Evolutionary conservation across 495 filamentous ascomycete species (phyloP).

Genomic region (Hypoxylon crocopeplum): DNA sequence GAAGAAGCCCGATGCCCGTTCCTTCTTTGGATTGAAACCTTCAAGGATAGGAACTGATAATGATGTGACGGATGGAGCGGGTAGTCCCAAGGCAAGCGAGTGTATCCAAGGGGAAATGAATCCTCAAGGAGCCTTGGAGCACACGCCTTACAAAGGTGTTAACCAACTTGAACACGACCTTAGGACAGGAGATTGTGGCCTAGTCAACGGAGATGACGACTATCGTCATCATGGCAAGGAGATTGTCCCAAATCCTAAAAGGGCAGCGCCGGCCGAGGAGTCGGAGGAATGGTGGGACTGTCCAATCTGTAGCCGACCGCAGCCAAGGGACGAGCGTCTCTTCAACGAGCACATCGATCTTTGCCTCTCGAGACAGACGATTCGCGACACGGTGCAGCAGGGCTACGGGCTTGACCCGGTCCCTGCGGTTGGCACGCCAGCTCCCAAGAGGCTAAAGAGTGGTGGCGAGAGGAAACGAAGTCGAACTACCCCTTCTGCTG

Average conservation of each 20-base stretch:
- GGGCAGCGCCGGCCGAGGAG: constrained; percentile 39
- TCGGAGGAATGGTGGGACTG: constrained; percentile 75
- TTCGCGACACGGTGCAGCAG: constrained; percentile 77
- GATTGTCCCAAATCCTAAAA: constrained; percentile 56
- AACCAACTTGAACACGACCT: constrained; percentile 1
- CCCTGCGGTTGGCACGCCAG: constrained; percentile 11
- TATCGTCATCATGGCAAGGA: constrained; percentile 57
- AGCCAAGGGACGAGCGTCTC: constrained; percentile 72
- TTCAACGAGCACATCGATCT: constrained; percentile 97
- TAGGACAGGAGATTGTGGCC: constrained; percentile 1
- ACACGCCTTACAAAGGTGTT: constrained; percentile 39
- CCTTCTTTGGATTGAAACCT: constrained; percentile 77
- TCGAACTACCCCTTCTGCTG: constrained; percentile 30
- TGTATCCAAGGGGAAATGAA: constrained; percentile 47
- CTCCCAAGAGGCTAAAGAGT: constrained; percentile 42
- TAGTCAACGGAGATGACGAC: not conserved
- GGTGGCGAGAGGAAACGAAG: constrained; percentile 47
- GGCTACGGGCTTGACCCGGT: constrained; percentile 31
- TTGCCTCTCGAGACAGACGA: constrained; percentile 85
- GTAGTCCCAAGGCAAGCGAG: constrained; percentile 13
- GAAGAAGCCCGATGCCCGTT: constrained; percentile 71
- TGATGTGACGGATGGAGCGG: constrained; percentile 1
- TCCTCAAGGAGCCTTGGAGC: constrained; percentile 73
- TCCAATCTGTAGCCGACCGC: constrained; percentile 80
- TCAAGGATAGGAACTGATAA: constrained; percentile 20